Evolutionary conservation across 176 grass and related monocot genomes (phyloP), one percentile per base, ranked within the genome.

Genomic region (Eragrostis curvula): DNA sequence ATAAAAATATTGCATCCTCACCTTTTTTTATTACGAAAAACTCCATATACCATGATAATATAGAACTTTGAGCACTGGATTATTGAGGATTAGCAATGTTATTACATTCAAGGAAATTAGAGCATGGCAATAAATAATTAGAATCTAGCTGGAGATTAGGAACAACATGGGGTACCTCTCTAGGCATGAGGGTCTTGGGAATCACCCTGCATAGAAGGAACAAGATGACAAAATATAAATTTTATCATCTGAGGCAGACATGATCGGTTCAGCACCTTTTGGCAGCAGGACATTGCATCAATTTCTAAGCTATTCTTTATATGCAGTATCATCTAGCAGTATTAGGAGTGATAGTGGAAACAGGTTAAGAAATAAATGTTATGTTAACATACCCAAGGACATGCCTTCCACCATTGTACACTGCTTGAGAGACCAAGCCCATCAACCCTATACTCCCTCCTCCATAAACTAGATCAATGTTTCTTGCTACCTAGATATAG

Each of bases 151-250:
- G 58, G 57, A 84, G 60, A 52, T 45, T 52, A 78, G 58, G 70
- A 71, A 52, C 18, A 55, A 30, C 52, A 88, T 36, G 58, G 58
- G 57, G 50, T 88, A 88, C 86, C 86, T 88, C 86, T 88, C 81
- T 83, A 79, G 86, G 86, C 86, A 88, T 88, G 27, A 88, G 81
- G 1, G 86, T 84, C 86, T 88, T 88, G 86, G 86, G 86, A 88
- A 88, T 88, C 24, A 88, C 80, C 74, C 86, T 88, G 74, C 81
- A 79, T 77, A 76, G 78, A 77, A 77, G 63, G 78, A 81, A 58
- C 12, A 71, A 74, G 25, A 88, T 88, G 67, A 88, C 57, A 80
- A 80, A 24, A 44, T 32, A 29, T 73, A 73, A 15, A 65, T 56
- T 66, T 85, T 80, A 67, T 52, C 59, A 39, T 0, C 48, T 20